Evolutionary conservation across 176 grass and related monocot genomes (phyloP).

Genomic region (Metroxylon sagu): DNA sequence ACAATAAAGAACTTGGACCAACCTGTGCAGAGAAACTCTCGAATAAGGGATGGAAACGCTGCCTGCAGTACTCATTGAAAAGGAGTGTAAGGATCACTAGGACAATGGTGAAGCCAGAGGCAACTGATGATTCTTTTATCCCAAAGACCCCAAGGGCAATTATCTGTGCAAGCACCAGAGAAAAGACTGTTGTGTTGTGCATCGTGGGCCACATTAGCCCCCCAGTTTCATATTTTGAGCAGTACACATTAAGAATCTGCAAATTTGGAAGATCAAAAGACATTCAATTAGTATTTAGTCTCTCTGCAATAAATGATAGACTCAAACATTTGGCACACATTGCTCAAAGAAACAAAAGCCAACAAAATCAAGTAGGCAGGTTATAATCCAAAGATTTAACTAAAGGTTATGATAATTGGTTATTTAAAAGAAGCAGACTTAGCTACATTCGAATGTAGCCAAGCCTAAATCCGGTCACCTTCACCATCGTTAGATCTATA

Average conservation of each 20-base stretch:
- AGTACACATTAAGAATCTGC: constrained; percentile 83
- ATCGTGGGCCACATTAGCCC: constrained; percentile 82
- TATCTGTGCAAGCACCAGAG: constrained; percentile 74
- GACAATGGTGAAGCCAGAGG: constrained; percentile 65
- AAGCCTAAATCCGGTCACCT: too few species aligned
- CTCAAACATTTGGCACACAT: too few species aligned
- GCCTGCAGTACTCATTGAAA: constrained; percentile 80
- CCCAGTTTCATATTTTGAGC: constrained; percentile 66
- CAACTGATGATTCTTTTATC: constrained; percentile 70
- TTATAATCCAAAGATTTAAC: too few species aligned
- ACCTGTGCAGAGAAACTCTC: constrained; percentile 71
- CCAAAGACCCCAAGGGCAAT: constrained; percentile 83
- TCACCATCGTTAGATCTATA: too few species aligned
- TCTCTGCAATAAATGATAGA: too few species aligned
- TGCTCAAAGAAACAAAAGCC: too few species aligned
- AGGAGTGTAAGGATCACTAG: constrained; percentile 73
- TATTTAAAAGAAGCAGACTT: too few species aligned
- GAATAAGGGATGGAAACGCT: constrained; percentile 71
- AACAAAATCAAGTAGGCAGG: too few species aligned
- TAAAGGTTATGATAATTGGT: too few species aligned
- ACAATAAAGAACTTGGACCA: not conserved
- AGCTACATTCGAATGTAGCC: too few species aligned
- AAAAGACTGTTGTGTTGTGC: constrained; percentile 87
- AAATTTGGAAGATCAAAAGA: constrained; percentile 14
- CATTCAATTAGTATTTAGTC: not conserved